Conservation (phyloP, 78 protist species). For the Chrysochromulina parva region DNA sequence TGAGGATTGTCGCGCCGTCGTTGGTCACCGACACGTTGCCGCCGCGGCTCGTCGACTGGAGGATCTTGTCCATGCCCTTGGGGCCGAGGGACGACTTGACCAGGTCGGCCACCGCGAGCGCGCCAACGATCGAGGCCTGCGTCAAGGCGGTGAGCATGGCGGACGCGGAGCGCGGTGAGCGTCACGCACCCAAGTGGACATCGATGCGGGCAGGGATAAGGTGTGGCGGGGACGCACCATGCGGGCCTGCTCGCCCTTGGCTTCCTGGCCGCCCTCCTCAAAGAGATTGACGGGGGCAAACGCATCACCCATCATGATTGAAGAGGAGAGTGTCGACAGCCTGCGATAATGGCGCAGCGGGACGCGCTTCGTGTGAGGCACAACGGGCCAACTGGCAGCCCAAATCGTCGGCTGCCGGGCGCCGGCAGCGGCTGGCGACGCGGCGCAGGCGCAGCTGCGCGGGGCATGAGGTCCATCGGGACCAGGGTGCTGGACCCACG, state of each 20-base stretch:
- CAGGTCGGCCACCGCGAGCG: constrained; percentile 96
- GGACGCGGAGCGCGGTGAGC: too few relatives aligned
- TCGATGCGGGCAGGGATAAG: not conserved
- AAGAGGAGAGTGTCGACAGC: not conserved
- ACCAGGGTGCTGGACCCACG: too few relatives aligned
- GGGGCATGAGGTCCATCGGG: too few relatives aligned
- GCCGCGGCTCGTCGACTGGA: constrained; percentile 62
- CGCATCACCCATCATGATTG: not conserved
- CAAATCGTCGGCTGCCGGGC: too few relatives aligned
- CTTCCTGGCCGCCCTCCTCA: not conserved
- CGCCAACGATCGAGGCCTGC: constrained; percentile 72
- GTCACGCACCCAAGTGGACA: too few relatives aligned
- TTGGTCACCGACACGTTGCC: constrained; percentile 83
- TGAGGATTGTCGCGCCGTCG: constrained; percentile 99
- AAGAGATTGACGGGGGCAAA: not conserved
- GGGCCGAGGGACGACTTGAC: constrained; percentile 99
- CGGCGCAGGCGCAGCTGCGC: too few relatives aligned
- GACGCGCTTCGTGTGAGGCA: too few relatives aligned
- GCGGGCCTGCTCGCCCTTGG: constrained; percentile 21
- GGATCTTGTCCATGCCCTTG: constrained; percentile 99
- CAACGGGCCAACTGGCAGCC: too few relatives aligned
- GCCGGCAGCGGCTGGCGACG: too few relatives aligned
- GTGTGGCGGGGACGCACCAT: not conserved
- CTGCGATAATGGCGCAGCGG: too few relatives aligned
- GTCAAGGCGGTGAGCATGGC: not conserved